Evolutionary conservation across 2,329 filamentous ascomycete species (phyloP).

Genomic region (Paecilomyces dactylethromorphus): DNA sequence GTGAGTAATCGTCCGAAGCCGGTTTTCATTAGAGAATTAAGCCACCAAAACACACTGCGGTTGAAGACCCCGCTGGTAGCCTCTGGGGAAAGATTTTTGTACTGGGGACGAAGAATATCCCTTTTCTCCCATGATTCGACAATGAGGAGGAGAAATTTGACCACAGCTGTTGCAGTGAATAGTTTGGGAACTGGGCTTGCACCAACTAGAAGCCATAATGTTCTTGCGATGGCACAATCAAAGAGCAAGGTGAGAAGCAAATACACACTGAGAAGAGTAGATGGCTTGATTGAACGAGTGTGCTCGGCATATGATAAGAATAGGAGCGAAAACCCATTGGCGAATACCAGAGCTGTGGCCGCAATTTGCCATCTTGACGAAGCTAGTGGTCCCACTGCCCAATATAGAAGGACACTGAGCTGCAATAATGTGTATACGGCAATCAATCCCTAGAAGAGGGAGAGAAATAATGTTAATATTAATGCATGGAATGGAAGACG

Average conservation of each 20-base stretch:
- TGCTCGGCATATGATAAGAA: slow-evolving; percentile 14
- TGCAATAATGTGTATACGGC: neutral
- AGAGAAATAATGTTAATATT: no score
- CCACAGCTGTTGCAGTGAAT: slow-evolving; percentile 27
- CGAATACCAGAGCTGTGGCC: slow-evolving; percentile 10
- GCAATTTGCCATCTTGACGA: slow-evolving; percentile 12
- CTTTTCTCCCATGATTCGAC: slow-evolving; percentile 33
- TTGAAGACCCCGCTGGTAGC: slow-evolving; percentile 40
- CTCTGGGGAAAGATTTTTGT: slow-evolving; percentile 34
- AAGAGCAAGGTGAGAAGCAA: slow-evolving; percentile 36
- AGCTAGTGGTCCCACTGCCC: slow-evolving; percentile 6
- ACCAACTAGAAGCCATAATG: slow-evolving; percentile 23
- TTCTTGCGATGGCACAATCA: slow-evolving; percentile 36
- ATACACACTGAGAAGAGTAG: slow-evolving; percentile 34
- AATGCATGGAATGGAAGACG: no score
- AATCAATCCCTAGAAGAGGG: no score
- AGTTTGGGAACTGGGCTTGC: slow-evolving; percentile 22
- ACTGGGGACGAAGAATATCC: slow-evolving; percentile 20
- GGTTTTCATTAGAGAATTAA: slow-evolving; percentile 17
- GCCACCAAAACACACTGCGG: slow-evolving; percentile 41
- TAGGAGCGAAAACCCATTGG: slow-evolving; percentile 7
- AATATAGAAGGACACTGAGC: neutral
- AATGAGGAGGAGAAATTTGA: slow-evolving; percentile 31
- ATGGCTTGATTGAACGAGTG: slow-evolving; percentile 26
- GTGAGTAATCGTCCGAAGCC: slow-evolving; percentile 23